Conservation (phyloP, 495 filamentous ascomycete species). For the Jackrogersella multiformis region DNA sequence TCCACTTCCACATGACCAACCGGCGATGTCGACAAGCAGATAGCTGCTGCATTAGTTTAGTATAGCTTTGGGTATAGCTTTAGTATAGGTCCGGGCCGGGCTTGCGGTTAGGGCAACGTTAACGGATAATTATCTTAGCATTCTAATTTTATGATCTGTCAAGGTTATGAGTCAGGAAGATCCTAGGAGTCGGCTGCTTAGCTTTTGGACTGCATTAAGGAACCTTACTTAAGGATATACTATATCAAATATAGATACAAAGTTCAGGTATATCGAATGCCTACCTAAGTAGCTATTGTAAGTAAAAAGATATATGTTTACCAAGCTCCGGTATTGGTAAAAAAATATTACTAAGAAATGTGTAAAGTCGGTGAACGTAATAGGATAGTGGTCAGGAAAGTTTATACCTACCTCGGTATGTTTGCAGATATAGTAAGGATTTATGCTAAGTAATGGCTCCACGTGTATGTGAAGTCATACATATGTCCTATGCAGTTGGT, state of each 20-base stretch:
- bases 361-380: conserved; percentile 38
- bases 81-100: conserved; percentile 24
- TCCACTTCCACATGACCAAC: conserved; percentile 40
- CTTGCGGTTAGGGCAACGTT: conserved; percentile 27
- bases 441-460: conserved; percentile 31
- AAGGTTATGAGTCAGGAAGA: conserved; percentile 26
- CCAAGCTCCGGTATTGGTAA: conserved; percentile 8
- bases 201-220: conserved; percentile 5
- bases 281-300: neutral
- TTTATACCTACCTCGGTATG: neutral
- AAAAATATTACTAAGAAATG: too few relatives aligned
- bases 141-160: conserved; percentile 40
- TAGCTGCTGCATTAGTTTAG: conserved; percentile 24
- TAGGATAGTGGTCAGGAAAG: conserved; percentile 36
- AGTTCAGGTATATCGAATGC: conserved; percentile 1
- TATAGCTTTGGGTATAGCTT: too few relatives aligned
- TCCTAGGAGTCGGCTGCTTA: conserved; percentile 21
- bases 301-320: neutral
- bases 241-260: too few relatives aligned
- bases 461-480: conserved; percentile 43
- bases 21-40: conserved; percentile 39
- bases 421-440: neutral
- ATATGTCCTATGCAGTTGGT: conserved; percentile 5
- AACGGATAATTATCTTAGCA: conserved; percentile 26
- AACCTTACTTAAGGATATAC: conserved; percentile 10